These are phyloP conservation scores for Barbarea vulgaris DNA, from an alignment of 345 rosid genomes.

Conservation along the genomic window DNA sequence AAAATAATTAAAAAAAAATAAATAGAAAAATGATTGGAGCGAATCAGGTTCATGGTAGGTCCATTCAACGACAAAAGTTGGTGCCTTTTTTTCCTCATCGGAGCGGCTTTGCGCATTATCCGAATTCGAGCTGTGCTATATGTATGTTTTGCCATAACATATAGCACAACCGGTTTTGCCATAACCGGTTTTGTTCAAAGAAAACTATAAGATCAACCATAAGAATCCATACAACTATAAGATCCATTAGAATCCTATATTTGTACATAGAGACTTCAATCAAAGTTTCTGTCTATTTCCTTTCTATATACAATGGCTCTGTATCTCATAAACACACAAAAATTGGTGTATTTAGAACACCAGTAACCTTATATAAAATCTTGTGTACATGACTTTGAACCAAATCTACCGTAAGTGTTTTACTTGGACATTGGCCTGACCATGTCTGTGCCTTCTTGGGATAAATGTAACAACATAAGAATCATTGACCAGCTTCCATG, in stretches of 20 bases:
- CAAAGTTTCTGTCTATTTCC: not conserved
- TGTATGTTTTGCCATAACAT: too few species aligned
- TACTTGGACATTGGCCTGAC: not conserved
- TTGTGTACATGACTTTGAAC: not conserved
- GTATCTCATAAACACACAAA: too few species aligned
- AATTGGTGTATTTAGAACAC: too few species aligned
- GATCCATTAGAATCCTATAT: not conserved
- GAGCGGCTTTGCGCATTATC: conserved; percentile 16
- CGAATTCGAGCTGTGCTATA: not conserved
- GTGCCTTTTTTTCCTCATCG: conserved; percentile 21
- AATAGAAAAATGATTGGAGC: conserved; percentile 2
- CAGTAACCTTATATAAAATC: not conserved
- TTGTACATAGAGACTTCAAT: not conserved
- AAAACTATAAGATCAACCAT: not conserved
- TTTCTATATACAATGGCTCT: not conserved
- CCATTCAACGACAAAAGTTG: conserved; percentile 29
- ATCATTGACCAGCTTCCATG: conserved; percentile 50
- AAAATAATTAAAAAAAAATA: not conserved
- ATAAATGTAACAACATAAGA: conserved; percentile 6
- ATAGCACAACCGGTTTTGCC: not conserved
- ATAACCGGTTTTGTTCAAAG: not conserved
- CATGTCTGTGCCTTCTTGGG: not conserved
- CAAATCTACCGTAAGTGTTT: not conserved
- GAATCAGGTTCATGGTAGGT: conserved; percentile 41
- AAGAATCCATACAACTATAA: too few species aligned